A percentile compares a stretch with the other conserved stretches of the same genome.
Conservation (phyloP, 805 yeast genomes). For the Ogataea ramenticola region DNA sequence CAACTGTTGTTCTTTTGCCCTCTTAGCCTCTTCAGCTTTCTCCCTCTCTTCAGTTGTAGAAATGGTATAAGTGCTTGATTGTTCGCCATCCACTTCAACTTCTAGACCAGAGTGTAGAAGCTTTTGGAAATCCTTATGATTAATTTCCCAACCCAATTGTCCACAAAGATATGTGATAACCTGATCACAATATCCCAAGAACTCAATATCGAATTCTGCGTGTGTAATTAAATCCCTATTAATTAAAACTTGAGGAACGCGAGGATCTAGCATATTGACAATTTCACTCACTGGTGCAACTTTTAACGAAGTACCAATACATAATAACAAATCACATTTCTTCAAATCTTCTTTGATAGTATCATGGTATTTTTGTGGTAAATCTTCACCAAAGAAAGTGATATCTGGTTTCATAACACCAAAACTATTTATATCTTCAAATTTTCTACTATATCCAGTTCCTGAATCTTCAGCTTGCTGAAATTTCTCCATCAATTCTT, state of each 20-base stretch:
- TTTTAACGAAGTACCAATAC: slow-evolving; percentile 86
- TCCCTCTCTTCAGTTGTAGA: slow-evolving; percentile 22
- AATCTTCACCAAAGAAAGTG: slow-evolving; percentile 82
- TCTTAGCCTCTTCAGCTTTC: slow-evolving; percentile 4
- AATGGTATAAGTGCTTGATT: slow-evolving; percentile 28
- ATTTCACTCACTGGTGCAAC: slow-evolving; percentile 91
- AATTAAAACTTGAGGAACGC: slow-evolving; percentile 77
- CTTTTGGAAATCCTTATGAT: slow-evolving; percentile 42
- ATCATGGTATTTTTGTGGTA: slow-evolving; percentile 65
- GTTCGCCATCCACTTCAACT: slow-evolving; percentile 20
- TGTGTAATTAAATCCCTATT: slow-evolving; percentile 72
- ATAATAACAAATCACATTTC: slow-evolving; percentile 70
- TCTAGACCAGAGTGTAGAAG: slow-evolving; percentile 26
- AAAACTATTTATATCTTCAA: slow-evolving; percentile 36
- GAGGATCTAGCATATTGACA: slow-evolving; percentile 62
- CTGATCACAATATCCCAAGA: slow-evolving; percentile 80
- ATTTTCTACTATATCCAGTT: slow-evolving; percentile 16
- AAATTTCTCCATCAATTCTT: slow-evolving; percentile 15
- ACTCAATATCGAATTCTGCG: slow-evolving; percentile 68
- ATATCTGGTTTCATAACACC: slow-evolving; percentile 93
- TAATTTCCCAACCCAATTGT: slow-evolving; percentile 49
- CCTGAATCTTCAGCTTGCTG: slow-evolving; percentile 27
- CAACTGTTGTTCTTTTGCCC: not conserved
- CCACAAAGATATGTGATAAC: slow-evolving; percentile 59
- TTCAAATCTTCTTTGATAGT: slow-evolving; percentile 49